These are phyloP conservation scores for Rugonectria rugulosa DNA, from an alignment of 2,329 filamentous ascomycete genomes.

Conservation along the genomic window DNA sequence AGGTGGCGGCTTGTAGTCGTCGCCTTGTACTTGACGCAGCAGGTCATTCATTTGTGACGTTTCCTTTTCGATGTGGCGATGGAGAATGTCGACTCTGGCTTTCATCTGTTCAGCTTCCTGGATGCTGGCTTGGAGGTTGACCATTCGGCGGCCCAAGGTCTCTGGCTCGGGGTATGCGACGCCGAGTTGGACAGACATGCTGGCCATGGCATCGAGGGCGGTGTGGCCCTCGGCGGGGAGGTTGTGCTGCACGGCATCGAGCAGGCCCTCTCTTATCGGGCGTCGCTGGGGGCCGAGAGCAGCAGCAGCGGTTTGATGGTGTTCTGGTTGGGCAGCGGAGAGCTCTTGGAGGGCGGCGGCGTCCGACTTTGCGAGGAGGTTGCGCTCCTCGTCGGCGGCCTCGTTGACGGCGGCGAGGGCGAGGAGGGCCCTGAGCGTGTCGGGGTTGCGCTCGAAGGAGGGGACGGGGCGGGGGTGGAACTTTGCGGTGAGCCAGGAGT, in stretches of 20 bases:
- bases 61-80: slow-evolving; percentile 62
- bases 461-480: slow-evolving; percentile 71
- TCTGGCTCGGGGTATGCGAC: slow-evolving; percentile 57
- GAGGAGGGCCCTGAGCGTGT: slow-evolving; percentile 79
- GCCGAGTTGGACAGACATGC: slow-evolving; percentile 58
- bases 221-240: slow-evolving; percentile 62
- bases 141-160: slow-evolving; percentile 59
- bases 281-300: slow-evolving; percentile 13
- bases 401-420: slow-evolving; percentile 80
- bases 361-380: slow-evolving; percentile 65
- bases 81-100: slow-evolving; percentile 63
- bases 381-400: slow-evolving; percentile 74
- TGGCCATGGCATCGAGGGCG: slow-evolving; percentile 66
- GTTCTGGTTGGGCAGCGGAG: slow-evolving; percentile 24
- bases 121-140: slow-evolving; percentile 62
- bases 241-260: slow-evolving; percentile 61
- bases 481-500: slow-evolving; percentile 80
- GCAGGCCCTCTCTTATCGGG: slow-evolving; percentile 49
- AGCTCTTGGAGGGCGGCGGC: slow-evolving; percentile 65
- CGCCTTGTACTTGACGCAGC: slow-evolving; percentile 51
- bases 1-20: slow-evolving; percentile 61
- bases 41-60: slow-evolving; percentile 49
- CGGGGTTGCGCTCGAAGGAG: slow-evolving; percentile 83
- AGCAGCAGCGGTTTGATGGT: slow-evolving; percentile 34
- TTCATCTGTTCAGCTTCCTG: slow-evolving; percentile 64